Evolutionary conservation across 75 land plant species (phyloP).

Genomic region (Cunninghamia lanceolata): DNA sequence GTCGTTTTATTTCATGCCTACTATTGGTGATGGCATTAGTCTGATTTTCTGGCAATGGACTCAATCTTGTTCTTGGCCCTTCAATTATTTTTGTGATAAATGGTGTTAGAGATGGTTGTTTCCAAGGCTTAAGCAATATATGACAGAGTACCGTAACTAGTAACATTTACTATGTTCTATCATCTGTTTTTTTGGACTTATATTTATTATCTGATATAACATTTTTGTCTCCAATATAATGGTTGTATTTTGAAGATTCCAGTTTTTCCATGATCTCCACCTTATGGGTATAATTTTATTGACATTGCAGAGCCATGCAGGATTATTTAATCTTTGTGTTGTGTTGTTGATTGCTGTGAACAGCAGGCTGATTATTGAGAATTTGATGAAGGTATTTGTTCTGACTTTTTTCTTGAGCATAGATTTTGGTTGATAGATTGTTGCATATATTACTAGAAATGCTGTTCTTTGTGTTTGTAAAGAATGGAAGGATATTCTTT

Average conservation of each 20-base stretch:
- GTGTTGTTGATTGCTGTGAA: conserved; percentile 90
- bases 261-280: background rate
- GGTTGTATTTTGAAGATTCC: background rate
- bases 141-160: background rate
- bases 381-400: conserved; percentile 80
- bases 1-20: background rate
- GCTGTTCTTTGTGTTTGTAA: background rate
- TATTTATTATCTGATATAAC: background rate
- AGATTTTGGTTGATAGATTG: background rate
- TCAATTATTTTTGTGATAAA: background rate
- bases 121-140: background rate
- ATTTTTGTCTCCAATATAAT: background rate
- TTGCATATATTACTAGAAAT: background rate
- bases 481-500: background rate
- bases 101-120: background rate
- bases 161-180: background rate
- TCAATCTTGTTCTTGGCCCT: background rate
- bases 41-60: background rate
- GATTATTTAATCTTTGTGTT: conserved; percentile 87
- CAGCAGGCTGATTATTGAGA: conserved; percentile 91
- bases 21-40: background rate
- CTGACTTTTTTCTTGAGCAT: background rate
- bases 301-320: conserved; percentile 85
- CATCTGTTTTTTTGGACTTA: background rate
- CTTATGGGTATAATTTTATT: background rate